Evolutionary conservation across 305 asterid genomes (phyloP), one percentile per base, ranked within the genome.

Genomic region (Andrographis paniculata): DNA sequence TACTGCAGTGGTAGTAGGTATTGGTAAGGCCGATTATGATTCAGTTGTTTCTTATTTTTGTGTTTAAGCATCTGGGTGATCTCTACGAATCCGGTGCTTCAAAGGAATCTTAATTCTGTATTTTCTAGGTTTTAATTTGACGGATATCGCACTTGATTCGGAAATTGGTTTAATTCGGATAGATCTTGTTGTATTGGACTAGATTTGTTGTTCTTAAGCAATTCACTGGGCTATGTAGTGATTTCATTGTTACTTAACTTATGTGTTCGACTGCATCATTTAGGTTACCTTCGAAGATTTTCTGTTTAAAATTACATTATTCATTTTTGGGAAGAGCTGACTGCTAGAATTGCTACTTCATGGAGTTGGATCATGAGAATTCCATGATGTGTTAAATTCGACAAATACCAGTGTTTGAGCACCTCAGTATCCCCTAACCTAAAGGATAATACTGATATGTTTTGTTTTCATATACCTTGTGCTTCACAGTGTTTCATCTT

Each of bases 111-210:
- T 11, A 53, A 28, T 31, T 30, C 41, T 36, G 9, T 5, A 21
- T 31, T n/a, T 51, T 35, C 20, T 24, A 31, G 48, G 10, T 49
- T 16, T 27, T n/a, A 31, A 27, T 58, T 19, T 53, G 59, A 48
- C 33, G 18, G 65, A 37, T 47, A 20, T 36, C 28, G 14, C 49
- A 5, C 9, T 10, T 44, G 30, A 13, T 17, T 23, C 9, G 49
- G 49, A 20, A 4, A 13, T 1, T 13, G 4, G 30, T 44, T 20
- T 20, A 3, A 23, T 44, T 19, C 15, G 49, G 17, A 17, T 44
- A n/a, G 9, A 6, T 14, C 17, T 42, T 17, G 21, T 42, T 9
- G 5, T 1, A 16, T n/a, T n/a, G 21, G 13, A 12, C 47, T 42
- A 0, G 18, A 3, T 17, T 14, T 42, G 13, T 33, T 33, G 14